Conservation (phyloP, 108 stramenopile genomes). For the Cyclotella sp. region DNA sequence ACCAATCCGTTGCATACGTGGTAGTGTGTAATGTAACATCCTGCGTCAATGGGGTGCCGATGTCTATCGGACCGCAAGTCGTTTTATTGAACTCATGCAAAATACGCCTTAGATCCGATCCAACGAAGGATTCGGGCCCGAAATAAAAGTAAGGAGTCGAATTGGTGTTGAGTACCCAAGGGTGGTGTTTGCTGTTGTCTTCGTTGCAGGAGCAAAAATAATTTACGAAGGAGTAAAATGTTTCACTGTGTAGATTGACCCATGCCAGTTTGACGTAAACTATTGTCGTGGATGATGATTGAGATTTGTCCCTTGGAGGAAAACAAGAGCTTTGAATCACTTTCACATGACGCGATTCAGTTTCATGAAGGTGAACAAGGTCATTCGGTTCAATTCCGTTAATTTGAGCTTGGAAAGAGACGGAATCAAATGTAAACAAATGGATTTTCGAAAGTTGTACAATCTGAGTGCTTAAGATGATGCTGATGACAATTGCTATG, state of each 20-base stretch:
- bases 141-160: conserved; percentile 17
- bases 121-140: conserved; percentile 1
- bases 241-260: conserved; percentile 11
- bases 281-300: conserved; percentile 1
- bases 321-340: background rate
- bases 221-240: conserved; percentile 11
- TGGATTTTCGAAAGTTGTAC: background rate
- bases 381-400: too few species aligned
- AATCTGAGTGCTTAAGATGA: background rate
- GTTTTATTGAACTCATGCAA: conserved; percentile 8
- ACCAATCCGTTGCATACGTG: conserved; percentile 10
- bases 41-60: conserved; percentile 1
- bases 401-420: background rate
- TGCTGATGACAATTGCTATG: background rate
- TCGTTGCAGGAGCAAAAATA: conserved; percentile 10
- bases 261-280: conserved; percentile 8
- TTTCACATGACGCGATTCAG: background rate
- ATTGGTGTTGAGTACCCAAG: background rate
- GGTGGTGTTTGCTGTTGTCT: background rate
- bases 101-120: background rate
- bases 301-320: background rate
- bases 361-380: background rate
- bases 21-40: conserved; percentile 2
- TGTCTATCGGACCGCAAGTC: conserved; percentile 7
- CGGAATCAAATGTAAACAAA: background rate